Evolutionary conservation across 768 basidiomycete species (phyloP).

Genomic region (Lentinula sp.): DNA sequence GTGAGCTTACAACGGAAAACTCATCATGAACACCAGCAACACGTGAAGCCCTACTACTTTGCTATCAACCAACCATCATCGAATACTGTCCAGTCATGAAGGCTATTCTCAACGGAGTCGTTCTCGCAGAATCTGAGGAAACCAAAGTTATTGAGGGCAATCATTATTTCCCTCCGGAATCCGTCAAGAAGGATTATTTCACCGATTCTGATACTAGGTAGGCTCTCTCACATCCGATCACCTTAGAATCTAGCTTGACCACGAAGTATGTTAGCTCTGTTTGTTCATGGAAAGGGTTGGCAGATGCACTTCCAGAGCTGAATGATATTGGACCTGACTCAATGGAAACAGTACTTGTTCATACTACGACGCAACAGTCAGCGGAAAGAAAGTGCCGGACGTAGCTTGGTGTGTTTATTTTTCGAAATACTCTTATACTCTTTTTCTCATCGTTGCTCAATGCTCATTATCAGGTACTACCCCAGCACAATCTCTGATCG

Average conservation of each 20-base stretch:
- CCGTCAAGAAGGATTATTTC: conserved; percentile 41
- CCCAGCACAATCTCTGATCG: conserved; percentile 43
- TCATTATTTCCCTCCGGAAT: conserved; percentile 65
- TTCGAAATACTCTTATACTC: no score
- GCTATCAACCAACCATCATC: background rate
- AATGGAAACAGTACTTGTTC: conserved; percentile 13
- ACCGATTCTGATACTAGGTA: conserved; percentile 48
- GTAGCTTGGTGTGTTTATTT: conserved; percentile 52
- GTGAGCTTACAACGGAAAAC: no score
- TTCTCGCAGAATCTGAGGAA: conserved; percentile 51
- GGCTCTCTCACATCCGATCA: conserved; percentile 13
- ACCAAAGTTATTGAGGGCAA: conserved; percentile 61
- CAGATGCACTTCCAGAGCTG: background rate
- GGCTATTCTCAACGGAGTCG: conserved; percentile 40
- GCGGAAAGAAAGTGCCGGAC: conserved; percentile 44
- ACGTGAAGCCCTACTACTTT: background rate
- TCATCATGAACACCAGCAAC: background rate
- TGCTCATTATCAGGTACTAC: conserved; percentile 53
- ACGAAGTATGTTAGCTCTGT: conserved; percentile 29
- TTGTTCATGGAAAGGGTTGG: conserved; percentile 74
- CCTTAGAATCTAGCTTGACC: background rate
- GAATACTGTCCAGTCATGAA: conserved; percentile 16
- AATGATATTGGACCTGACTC: background rate
- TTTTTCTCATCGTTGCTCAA: background rate
- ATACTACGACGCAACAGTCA: conserved; percentile 56